Evolutionary conservation across 768 basidiomycete species (phyloP), one percentile per base, ranked within the genome.

Genomic region (Tricholomella constricta): DNA sequence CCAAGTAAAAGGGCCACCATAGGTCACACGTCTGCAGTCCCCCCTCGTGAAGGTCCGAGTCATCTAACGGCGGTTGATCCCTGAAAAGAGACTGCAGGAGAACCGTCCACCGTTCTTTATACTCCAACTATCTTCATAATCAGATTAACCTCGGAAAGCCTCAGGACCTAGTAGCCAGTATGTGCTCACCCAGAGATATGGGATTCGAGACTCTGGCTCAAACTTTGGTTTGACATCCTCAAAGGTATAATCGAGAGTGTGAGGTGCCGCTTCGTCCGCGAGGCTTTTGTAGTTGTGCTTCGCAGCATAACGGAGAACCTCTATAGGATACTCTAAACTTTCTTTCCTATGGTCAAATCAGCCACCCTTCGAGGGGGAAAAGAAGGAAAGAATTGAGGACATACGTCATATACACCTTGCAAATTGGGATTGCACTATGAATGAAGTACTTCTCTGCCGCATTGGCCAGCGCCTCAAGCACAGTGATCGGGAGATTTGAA

Each of bases 361-460:
- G 10, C n/a, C n/a, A n/a, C n/a, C n/a, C n/a, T n/a, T n/a, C n/a
- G n/a, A n/a, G n/a, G n/a, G n/a, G n/a, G n/a, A n/a, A n/a, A n/a
- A n/a, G n/a, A n/a, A n/a, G n/a, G n/a, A n/a, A n/a, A n/a, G n/a
- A n/a, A n/a, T n/a, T n/a, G 15, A 14, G 20, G 10, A 40, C 44
- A 22, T 34, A 57, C 56, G 15, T 40, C 56, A 57, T 53, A 4
- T 25, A 32, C 10, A 52, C n/a, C 51, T 40, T 49, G 37, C 56
- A 57, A n/a, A 57, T 42, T 4, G 46, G 27, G 34, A 53, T 49
- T 2, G 51, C 51, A 25, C 32, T 34, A 46, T 38, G 48, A 2
- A 57, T 19, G 3, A 36, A 46, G 19, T 57, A 57, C 40, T 53
- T 56, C 36, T 57, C 56, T 9, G 41, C 56, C 15, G 51, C 56